Conservation (phyloP, 345 rosid species). For the Dipteronia sinensis region DNA sequence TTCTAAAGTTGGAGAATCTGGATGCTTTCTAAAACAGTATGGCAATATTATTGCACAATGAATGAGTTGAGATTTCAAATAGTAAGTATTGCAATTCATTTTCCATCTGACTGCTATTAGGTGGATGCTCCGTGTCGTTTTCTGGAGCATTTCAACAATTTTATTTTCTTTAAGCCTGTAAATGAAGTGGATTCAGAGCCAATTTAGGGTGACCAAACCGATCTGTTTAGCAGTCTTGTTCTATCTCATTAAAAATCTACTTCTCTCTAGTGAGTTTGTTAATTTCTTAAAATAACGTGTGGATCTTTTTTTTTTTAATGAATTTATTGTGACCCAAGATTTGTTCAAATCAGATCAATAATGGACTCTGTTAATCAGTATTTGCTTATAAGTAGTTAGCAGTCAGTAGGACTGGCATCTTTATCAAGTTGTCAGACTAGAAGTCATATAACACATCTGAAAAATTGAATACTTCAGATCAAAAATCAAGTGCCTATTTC, state of each 20-base stretch:
- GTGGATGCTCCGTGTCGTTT: background rate
- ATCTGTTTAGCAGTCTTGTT: background rate
- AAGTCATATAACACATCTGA: background rate
- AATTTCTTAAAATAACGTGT: background rate
- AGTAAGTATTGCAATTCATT: background rate
- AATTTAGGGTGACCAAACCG: background rate
- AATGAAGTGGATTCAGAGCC: background rate
- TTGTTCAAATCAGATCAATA: background rate
- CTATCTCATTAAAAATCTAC: too few relatives aligned
- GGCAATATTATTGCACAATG: background rate
- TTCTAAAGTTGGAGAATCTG: background rate
- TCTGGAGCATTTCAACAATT: background rate
- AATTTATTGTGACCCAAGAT: background rate
- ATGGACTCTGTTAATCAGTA: background rate
- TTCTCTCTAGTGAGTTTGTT: background rate
- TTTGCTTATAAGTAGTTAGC: background rate
- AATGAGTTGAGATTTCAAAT: background rate
- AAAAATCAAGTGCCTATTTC: conserved; percentile 1
- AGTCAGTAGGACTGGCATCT: background rate
- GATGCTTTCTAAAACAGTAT: background rate
- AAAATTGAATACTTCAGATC: background rate
- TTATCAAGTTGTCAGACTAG: background rate
- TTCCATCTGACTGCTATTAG: background rate
- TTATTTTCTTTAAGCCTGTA: background rate
- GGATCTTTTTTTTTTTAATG: background rate